Conservation (phyloP, 306 rosid species). For the Castanopsis chinensis region DNA sequence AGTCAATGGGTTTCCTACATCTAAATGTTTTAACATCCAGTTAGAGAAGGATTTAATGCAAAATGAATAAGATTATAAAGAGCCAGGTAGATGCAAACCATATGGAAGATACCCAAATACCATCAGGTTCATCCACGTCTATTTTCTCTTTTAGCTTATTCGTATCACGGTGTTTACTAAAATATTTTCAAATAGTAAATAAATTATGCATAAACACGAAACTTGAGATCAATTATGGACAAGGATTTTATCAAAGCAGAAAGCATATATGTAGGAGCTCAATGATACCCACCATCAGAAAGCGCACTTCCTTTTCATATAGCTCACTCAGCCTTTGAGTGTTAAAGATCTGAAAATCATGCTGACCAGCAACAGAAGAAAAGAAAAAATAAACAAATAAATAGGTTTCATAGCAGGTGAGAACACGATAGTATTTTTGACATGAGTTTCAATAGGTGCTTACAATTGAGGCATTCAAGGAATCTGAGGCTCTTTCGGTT, state of each 20-base stretch:
- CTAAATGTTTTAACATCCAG: conserved; percentile 39
- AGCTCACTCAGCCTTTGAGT: conserved; percentile 91
- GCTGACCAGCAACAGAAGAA: conserved; percentile 45
- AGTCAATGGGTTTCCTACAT: conserved; percentile 91
- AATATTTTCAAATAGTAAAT: conserved; percentile 20
- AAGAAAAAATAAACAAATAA: not conserved
- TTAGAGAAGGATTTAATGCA: conserved; percentile 14
- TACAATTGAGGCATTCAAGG: conserved; percentile 99
- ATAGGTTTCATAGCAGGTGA: not conserved
- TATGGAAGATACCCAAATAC: conserved; percentile 32
- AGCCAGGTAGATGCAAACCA: not conserved
- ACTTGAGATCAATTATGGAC: not conserved
- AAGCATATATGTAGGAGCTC: conserved; percentile 6
- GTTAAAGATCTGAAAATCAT: conserved; percentile 95
- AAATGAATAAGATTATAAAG: not conserved
- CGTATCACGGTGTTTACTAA: conserved; percentile 94
- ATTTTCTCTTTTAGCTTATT: conserved; percentile 87
- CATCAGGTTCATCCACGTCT: conserved; percentile 95
- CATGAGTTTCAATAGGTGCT: conserved; percentile 27
- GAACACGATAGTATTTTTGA: not conserved
- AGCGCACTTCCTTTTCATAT: conserved; percentile 97
- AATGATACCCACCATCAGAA: conserved; percentile 75
- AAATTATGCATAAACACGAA: conserved; percentile 7
- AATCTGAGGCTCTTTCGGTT: conserved; percentile 92
- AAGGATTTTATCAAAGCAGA: not conserved